Evolutionary conservation across 768 basidiomycete genomes (phyloP).

Genomic region (Ephemerocybe angulata): DNA sequence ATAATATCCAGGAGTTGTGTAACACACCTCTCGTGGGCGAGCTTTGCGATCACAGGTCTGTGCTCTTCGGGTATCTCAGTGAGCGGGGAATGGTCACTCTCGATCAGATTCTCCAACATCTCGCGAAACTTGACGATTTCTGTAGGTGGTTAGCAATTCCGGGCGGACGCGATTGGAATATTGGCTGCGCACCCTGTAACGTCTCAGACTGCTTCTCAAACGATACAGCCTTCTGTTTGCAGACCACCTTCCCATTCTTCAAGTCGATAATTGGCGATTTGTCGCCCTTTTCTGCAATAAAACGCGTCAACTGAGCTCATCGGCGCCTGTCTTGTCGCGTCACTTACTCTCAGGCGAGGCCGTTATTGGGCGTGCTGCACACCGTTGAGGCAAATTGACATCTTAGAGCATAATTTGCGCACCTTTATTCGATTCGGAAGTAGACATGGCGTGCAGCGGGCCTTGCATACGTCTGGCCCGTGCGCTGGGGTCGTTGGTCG

Average conservation of each 20-base stretch:
- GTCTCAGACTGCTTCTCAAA: slow-evolving; percentile 81
- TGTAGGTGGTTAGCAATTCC: slow-evolving; percentile 24
- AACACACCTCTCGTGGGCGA: slow-evolving; percentile 79
- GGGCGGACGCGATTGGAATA: neutral
- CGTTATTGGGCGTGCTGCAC: neutral
- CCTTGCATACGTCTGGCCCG: slow-evolving; percentile 21
- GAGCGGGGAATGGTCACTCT: slow-evolving; percentile 48
- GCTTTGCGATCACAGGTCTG: slow-evolving; percentile 71
- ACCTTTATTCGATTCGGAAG: slow-evolving; percentile 34
- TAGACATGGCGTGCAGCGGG: slow-evolving; percentile 35
- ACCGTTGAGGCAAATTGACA: neutral
- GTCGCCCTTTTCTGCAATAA: slow-evolving; percentile 32
- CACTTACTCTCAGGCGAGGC: slow-evolving; percentile 25
- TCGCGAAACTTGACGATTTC: slow-evolving; percentile 77
- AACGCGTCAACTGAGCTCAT: slow-evolving; percentile 26
- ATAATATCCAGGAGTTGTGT: neutral
- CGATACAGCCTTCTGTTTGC: slow-evolving; percentile 71
- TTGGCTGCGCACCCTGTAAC: slow-evolving; percentile 58
- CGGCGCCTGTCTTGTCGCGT: slow-evolving; percentile 21
- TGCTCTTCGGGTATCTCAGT: slow-evolving; percentile 62
- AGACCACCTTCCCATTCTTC: slow-evolving; percentile 71
- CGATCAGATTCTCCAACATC: slow-evolving; percentile 57
- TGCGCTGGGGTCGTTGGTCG: slow-evolving; percentile 19
- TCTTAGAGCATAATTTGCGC: slow-evolving; percentile 5
- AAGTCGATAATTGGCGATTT: slow-evolving; percentile 54